phyloP scores from a whole-genome alignment of 2,329 filamentous ascomycete species.

The Amauroascus niger region DNA sequence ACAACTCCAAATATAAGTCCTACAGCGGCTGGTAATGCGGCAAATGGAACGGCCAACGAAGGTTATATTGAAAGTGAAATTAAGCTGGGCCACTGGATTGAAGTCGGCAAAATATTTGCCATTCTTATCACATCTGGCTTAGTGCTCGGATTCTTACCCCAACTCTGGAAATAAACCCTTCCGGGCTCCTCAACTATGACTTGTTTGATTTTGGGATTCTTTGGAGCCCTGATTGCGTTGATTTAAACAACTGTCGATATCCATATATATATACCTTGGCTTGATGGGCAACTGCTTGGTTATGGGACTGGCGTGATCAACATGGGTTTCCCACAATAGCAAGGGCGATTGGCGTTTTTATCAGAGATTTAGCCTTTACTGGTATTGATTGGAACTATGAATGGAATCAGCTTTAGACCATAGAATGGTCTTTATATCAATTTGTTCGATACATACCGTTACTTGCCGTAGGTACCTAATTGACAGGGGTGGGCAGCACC shows the following conservation, averaged over 20 bases:
- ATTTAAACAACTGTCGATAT: neutral
- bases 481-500: too few species aligned
- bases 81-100: slow-evolving; percentile 27
- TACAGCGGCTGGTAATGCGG: slow-evolving; percentile 22
- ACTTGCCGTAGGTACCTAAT: too few species aligned
- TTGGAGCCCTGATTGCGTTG: neutral
- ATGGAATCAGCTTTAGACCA: neutral
- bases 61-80: slow-evolving; percentile 30
- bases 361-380: neutral
- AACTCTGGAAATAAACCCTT: neutral
- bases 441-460: too few species aligned
- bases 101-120: slow-evolving; percentile 30
- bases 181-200: neutral
- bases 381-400: neutral
- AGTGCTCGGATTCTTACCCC: neutral
- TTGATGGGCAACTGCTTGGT: neutral
- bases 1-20: slow-evolving; percentile 40
- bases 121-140: slow-evolving; percentile 22
- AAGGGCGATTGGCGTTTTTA: neutral
- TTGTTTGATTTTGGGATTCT: neutral
- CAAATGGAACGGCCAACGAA: slow-evolving; percentile 15
- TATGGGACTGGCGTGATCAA: neutral
- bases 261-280: neutral
- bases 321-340: neutral
- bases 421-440: too few species aligned